Evolutionary conservation across 371 early-diverging fungal genomes (phyloP), one percentile per base, ranked within the genome.

Genomic region (Mortierella sp.): DNA sequence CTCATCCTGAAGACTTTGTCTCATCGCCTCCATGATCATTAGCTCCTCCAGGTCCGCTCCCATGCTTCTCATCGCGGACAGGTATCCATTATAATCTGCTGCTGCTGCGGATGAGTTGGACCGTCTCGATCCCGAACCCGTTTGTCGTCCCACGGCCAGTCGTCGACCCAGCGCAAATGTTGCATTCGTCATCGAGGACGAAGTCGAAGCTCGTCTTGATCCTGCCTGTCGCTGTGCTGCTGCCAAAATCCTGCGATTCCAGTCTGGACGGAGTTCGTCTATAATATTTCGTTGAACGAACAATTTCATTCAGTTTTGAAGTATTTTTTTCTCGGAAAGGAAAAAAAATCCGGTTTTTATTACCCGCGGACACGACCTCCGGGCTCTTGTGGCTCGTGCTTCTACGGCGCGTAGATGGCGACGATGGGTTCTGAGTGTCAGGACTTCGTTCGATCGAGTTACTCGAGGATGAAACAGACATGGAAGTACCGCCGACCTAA

Each of bases 1-100:
- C 65, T 86, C 83, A 64, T 90, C 92, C 60, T 84, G 81, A 58
- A 94, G 79, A 51, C 92, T 91, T 53, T 84, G 80, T 24, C 95
- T 80, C 50, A 97, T 92, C 0, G 96, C 97, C 78, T 96, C 95
- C 88, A 94, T 90, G 0, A 97, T 81, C 95, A 97, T 90, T 78
- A 93, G 78, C 70, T 96, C 96, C 52, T 97, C 96, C 30, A 97
- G 60, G 67, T 96, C 94, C 60, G 86, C 89, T 63, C 87, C 93
- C 86, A 89, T 89, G 66, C 80, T 89, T 67, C 80, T 81, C 88
- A 93, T 87, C 2, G 88, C 93, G 7, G 79, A 32, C 17, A 89
- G 54, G 48, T 86, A 89, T 19, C 83, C 82, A 47, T 76, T 79
- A 53, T 92, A 90, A 60, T 92, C 91, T 14, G 54, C 60, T n/a